phyloP scores from a whole-genome alignment of 352 stramenopile species.

The Phytophthora multivora region DNA sequence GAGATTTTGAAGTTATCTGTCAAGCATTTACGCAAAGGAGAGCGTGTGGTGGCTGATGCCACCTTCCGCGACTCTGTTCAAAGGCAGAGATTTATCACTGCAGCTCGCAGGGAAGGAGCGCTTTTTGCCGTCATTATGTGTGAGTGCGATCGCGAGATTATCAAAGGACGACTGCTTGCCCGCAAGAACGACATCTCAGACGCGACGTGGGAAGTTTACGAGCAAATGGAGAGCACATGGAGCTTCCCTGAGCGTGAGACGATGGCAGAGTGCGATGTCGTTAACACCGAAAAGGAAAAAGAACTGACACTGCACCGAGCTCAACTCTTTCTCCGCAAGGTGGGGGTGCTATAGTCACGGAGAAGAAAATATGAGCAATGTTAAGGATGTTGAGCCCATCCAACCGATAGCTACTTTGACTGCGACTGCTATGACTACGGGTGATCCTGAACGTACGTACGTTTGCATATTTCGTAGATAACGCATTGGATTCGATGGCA shows the following conservation, averaged over 20 bases:
- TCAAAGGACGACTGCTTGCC: conserved; percentile 62
- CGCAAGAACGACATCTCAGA: conserved; percentile 68
- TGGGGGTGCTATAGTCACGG: conserved; percentile 44
- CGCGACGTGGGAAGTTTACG: conserved; percentile 70
- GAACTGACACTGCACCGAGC: conserved; percentile 62
- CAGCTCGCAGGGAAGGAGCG: conserved; percentile 52
- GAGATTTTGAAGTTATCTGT: conserved; percentile 52
- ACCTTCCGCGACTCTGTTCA: conserved; percentile 60
- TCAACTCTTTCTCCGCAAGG: conserved; percentile 62
- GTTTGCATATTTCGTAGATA: conserved; percentile 21
- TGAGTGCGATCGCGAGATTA: conserved; percentile 73
- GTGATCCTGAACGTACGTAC: not conserved
- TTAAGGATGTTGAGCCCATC: conserved; percentile 2
- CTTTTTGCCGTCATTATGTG: conserved; percentile 61
- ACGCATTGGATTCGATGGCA: conserved; percentile 20
- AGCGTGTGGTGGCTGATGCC: conserved; percentile 64
- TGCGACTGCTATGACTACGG: too few relatives aligned
- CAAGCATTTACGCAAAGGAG: conserved; percentile 44
- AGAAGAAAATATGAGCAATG: conserved; percentile 5
- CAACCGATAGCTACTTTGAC: not conserved
- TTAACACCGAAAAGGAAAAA: conserved; percentile 78
- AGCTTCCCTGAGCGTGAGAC: conserved; percentile 34
- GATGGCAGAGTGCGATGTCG: conserved; percentile 49
- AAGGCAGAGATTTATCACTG: conserved; percentile 47
- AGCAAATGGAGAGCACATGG: conserved; percentile 66